These are phyloP conservation scores for Discostella stelligera DNA, from an alignment of 352 stramenopile genomes.

Conservation along the genomic window DNA sequence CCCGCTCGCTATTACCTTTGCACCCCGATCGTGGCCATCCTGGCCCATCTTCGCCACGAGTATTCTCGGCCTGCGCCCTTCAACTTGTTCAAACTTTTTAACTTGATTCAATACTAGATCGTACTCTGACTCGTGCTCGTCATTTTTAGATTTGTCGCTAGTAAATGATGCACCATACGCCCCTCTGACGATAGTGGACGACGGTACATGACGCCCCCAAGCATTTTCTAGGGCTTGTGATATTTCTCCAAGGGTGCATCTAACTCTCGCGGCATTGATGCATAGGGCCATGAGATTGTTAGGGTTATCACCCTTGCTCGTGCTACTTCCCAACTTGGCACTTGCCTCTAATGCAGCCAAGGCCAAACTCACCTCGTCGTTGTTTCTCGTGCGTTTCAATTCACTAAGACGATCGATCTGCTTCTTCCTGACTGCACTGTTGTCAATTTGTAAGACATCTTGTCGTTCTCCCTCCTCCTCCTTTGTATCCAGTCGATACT, in stretches of 20 bases:
- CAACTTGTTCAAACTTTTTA: conserved; percentile 89
- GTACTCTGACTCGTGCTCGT: conserved; percentile 85
- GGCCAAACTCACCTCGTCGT: conserved; percentile 78
- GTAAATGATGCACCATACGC: conserved; percentile 85
- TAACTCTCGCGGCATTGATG: conserved; percentile 88
- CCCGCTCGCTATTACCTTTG: conserved; percentile 94
- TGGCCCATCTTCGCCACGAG: conserved; percentile 93
- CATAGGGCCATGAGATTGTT: conserved; percentile 93
- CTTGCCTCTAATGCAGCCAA: conserved; percentile 71
- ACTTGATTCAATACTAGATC: conserved; percentile 87
- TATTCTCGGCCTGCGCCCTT: conserved; percentile 92
- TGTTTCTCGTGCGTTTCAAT: conserved; percentile 87
- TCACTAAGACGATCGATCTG: conserved; percentile 88
- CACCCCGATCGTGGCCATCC: conserved; percentile 95
- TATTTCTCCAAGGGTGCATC: conserved; percentile 94
- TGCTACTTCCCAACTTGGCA: conserved; percentile 62
- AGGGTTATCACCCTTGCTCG: conserved; percentile 85
- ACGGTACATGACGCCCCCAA: conserved; percentile 92
- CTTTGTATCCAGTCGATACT: conserved; percentile 87
- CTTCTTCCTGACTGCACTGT: conserved; percentile 87
- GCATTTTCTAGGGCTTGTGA: conserved; percentile 90
- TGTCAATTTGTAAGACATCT: conserved; percentile 92
- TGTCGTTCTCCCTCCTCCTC: conserved; percentile 85
- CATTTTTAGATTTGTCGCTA: conserved; percentile 5
- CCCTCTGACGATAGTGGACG: conserved; percentile 84